Base-by-base conservation (phyloP, 768 basidiomycete species). In the Candolleomyces efflorescens region DNA sequence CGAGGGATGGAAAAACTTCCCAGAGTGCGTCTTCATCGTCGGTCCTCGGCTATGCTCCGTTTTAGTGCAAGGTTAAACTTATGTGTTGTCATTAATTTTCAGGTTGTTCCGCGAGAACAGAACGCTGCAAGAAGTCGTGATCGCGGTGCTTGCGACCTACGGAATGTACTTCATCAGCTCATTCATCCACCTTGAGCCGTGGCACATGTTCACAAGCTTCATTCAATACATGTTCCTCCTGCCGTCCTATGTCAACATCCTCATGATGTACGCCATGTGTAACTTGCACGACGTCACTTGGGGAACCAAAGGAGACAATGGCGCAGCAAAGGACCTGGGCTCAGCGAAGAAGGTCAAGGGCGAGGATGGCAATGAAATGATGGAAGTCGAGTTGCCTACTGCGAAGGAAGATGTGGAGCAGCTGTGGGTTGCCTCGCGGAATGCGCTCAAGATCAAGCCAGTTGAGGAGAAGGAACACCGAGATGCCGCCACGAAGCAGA, bases 151-250 rank as follows among this genome's bases (percentile, higher is more conserved):
- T 61, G 81, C 86, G 65, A 86, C 93, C 58, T 88, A 90, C 74
- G 81, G 89, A 69, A 79, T 94, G 61, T 98, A 93, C 79, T 80
- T 97, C 66, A 72, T 96, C 65, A 82, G 87, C 59, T 92, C 90
- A 7, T 73, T 96, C 70, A 85, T 98, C 74, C 92, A 95, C 64
- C 72, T 93, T 38, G 95, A 98, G 69, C 95, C 94, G 0, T 96
- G 94, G 93, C 95, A 98, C 79, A 90, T 98, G 84, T 82, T 98
- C 72, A 96, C 95, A 12, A 92, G 87, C 56, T 94, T 95, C 78
- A 66, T 85, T 48, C 90, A 95, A 70, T 98, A 96, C 73, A 81
- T 97, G 80, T 90, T 97, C 79, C 81, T 94, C 63, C 78, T 94
- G 39, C 93, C 93, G 22, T 79, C 77, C 53, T 79, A 79, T 62